Percentiles rank a stretch among this genome's conserved stretches.
Evolutionary conservation across 345 rosid species (phyloP).

Genomic region (Viola odorata): DNA sequence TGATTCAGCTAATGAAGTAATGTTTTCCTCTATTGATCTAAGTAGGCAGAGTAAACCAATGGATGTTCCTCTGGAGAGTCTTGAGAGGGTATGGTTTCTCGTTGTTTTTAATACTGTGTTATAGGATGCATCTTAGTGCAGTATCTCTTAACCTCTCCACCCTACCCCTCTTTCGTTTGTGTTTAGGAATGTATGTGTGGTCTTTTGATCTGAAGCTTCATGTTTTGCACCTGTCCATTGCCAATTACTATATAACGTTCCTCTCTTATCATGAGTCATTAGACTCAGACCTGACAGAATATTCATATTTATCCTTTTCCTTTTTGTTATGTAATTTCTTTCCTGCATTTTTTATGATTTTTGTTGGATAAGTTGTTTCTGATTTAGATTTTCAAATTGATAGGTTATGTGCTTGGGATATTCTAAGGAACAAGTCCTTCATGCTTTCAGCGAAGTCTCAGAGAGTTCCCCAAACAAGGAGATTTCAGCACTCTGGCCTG

Average conservation of each 20-base stretch:
- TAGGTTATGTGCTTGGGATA: conserved; percentile 59
- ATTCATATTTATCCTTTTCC: too few species aligned
- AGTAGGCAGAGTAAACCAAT: conserved; percentile 30
- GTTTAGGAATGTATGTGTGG: too few species aligned
- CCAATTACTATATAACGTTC: too few species aligned
- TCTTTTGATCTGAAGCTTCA: too few species aligned
- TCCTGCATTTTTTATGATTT: too few species aligned
- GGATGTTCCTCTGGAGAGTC: conserved; percentile 42
- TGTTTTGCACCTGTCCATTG: too few species aligned
- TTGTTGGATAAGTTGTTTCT: not conserved
- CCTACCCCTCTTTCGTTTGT: not conserved
- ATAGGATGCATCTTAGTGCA: not conserved
- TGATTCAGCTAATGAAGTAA: conserved; percentile 26
- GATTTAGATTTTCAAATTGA: conserved; percentile 15
- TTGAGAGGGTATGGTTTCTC: conserved; percentile 43
- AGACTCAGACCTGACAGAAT: too few species aligned
- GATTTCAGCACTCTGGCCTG: conserved; percentile 55
- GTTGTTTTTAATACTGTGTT: not conserved
- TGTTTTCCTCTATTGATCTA: conserved; percentile 18
- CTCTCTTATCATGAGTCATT: too few species aligned
- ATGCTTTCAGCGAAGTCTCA: conserved; percentile 54
- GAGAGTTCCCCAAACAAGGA: conserved; percentile 49
- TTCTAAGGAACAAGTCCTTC: conserved; percentile 50
- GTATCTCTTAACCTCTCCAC: not conserved
- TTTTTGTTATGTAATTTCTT: too few species aligned